phyloP scores from a whole-genome alignment of 2,329 filamentous ascomycete genomes.

The Aspergillus tanneri region DNA sequence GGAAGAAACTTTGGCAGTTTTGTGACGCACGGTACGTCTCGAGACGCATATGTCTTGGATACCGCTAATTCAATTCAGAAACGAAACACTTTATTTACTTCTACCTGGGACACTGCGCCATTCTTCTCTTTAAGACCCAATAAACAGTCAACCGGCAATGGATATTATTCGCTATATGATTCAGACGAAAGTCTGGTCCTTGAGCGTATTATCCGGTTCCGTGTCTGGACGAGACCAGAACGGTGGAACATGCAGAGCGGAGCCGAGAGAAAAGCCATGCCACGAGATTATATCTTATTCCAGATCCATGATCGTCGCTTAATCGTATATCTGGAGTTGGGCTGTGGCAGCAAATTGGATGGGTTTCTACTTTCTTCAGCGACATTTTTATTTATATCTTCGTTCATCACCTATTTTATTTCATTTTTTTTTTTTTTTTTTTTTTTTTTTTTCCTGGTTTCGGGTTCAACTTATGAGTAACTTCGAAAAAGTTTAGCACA shows the following conservation, averaged over 20 bases:
- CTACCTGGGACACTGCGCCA: constrained; percentile 97
- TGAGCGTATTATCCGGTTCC: too few species aligned
- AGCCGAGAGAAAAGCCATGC: background rate
- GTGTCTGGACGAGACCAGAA: background rate
- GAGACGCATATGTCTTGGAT: background rate
- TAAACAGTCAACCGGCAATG: constrained; percentile 45
- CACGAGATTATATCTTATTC: background rate
- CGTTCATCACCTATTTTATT: background rate
- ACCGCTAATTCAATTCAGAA: constrained; percentile 56
- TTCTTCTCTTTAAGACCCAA: constrained; percentile 98
- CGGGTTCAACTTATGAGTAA: too few species aligned
- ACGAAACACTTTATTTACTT: constrained; percentile 99
- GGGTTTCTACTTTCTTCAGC: constrained; percentile 4
- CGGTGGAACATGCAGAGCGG: background rate
- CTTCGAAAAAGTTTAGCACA: too few species aligned
- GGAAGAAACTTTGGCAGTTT: constrained; percentile 99
- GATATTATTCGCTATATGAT: too few species aligned
- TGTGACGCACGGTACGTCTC: constrained; percentile 79
- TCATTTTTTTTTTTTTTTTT: background rate
- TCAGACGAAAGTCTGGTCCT: too few species aligned
- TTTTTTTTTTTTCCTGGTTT: background rate
- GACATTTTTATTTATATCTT: background rate
- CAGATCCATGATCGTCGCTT: background rate
- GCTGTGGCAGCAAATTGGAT: background rate
- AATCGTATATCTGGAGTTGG: background rate